Conservation (phyloP, 192 early-diverging fungal genomes). For the Coemansia sp. region DNA sequence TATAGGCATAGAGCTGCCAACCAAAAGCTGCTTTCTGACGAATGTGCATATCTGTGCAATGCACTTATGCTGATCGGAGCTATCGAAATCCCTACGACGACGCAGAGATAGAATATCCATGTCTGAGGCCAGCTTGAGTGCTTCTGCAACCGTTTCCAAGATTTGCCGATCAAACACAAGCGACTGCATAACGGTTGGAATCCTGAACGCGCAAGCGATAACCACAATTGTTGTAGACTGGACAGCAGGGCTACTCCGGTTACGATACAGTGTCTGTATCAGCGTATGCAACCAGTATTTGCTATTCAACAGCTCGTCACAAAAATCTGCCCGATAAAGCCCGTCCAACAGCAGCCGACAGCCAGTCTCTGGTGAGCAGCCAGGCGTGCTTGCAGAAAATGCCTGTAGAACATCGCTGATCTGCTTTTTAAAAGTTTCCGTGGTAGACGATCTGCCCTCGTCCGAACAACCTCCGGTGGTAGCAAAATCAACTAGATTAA, state of each 20-base stretch:
- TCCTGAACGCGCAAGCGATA: constrained; percentile 31
- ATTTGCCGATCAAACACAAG: constrained; percentile 49
- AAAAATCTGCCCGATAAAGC: constrained; percentile 29
- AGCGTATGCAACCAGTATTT: constrained; percentile 31
- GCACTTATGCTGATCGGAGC: constrained; percentile 17
- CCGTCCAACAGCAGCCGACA: constrained; percentile 23
- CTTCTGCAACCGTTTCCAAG: constrained; percentile 41
- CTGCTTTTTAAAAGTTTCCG: constrained; percentile 25
- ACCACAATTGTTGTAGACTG: constrained; percentile 18
- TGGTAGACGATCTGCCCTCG: not conserved
- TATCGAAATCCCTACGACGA: constrained; percentile 20
- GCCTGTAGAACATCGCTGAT: constrained; percentile 27
- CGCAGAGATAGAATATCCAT: constrained; percentile 31
- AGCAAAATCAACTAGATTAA: constrained; percentile 9
- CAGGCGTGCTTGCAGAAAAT: constrained; percentile 6
- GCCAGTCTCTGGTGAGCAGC: not conserved
- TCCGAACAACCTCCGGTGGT: not conserved
- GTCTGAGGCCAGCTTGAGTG: constrained; percentile 18
- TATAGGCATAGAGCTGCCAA: constrained; percentile 14
- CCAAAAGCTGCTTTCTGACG: constrained; percentile 16
- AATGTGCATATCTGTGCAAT: constrained; percentile 26
- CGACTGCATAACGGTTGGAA: constrained; percentile 33
- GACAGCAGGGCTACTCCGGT: constrained; percentile 2
- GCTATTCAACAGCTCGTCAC: constrained; percentile 32
- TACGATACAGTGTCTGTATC: constrained; percentile 30